These are phyloP conservation scores for Talaromyces sp. DNA, from an alignment of 2,329 filamentous ascomycete genomes.

Conservation along the genomic window DNA sequence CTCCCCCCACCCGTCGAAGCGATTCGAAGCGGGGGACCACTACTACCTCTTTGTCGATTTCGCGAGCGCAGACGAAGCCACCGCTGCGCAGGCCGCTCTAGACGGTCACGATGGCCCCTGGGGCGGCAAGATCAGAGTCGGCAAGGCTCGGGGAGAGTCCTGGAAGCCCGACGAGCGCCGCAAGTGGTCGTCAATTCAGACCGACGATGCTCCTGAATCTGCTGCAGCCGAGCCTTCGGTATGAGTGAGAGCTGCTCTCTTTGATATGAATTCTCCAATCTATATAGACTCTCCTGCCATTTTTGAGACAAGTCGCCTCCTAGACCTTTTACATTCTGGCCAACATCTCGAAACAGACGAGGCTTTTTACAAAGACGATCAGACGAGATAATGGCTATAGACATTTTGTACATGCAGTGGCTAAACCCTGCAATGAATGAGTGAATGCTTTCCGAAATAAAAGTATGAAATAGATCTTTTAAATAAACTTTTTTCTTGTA, in stretches of 20 bases:
- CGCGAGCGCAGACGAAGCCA: conserved; percentile 50
- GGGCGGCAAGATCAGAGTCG: conserved; percentile 36
- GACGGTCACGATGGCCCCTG: conserved; percentile 37
- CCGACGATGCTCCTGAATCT: conserved; percentile 5
- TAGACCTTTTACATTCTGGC: background rate
- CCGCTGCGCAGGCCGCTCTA: conserved; percentile 46
- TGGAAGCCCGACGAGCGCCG: conserved; percentile 25
- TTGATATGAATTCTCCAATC: background rate
- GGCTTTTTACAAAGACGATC: background rate
- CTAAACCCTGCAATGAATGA: background rate
- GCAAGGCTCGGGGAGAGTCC: conserved; percentile 36
- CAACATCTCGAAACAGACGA: background rate
- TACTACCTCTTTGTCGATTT: conserved; percentile 67
- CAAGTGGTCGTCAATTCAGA: conserved; percentile 15
- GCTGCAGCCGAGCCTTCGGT: background rate
- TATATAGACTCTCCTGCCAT: background rate
- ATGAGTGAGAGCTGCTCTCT: background rate
- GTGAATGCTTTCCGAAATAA: background rate
- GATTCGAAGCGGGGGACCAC: conserved; percentile 50
- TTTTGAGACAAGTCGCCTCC: background rate
- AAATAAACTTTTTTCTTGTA: background rate
- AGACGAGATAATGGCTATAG: background rate
- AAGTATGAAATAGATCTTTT: background rate
- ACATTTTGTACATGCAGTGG: background rate
- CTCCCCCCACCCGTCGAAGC: conserved; percentile 55